phyloP scores from a whole-genome alignment of 2,329 filamentous ascomycete genomes.

The Fusarium nodosum region DNA sequence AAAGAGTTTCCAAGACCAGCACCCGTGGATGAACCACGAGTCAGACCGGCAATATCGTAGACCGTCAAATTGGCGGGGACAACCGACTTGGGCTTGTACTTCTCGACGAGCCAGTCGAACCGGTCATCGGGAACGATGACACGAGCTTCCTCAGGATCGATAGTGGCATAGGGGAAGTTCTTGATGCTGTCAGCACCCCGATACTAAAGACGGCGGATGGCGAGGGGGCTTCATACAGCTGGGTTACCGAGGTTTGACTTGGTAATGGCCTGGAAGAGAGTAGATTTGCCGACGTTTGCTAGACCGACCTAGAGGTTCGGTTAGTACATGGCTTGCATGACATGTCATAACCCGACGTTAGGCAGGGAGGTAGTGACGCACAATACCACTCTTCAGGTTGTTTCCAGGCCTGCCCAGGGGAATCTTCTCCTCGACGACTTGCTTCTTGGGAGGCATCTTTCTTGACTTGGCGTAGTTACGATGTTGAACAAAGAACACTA shows the following conservation, averaged over 20 bases:
- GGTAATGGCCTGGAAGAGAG: conserved; percentile 99
- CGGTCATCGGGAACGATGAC: conserved; percentile 97
- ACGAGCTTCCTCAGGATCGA: conserved; percentile 97
- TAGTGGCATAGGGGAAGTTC: conserved; percentile 99
- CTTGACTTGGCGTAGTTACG: conserved; percentile 73
- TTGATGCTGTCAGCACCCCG: conserved; percentile 62
- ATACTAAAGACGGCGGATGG: conserved; percentile 53
- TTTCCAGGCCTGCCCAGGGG: conserved; percentile 96
- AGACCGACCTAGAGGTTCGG: conserved; percentile 81
- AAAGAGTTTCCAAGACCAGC: conserved; percentile 98
- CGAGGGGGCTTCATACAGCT: conserved; percentile 73
- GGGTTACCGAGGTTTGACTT: conserved; percentile 98
- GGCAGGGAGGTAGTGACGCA: conserved; percentile 60
- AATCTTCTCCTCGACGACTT: conserved; percentile 92
- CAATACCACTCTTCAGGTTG: conserved; percentile 99
- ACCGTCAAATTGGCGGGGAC: conserved; percentile 99
- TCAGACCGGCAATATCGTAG: conserved; percentile 98
- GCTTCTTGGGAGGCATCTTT: conserved; percentile 96
- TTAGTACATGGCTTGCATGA: conserved; percentile 44
- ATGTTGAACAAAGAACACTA: conserved; percentile 63
- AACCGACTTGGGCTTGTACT: conserved; percentile 97
- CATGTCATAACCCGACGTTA: conserved; percentile 3
- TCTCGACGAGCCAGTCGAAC: conserved; percentile 94
- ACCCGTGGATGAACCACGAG: conserved; percentile 94
- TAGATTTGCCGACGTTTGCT: conserved; percentile 99